phyloP scores from a whole-genome alignment of 306 rosid genomes.

The Malus sylvestris region DNA sequence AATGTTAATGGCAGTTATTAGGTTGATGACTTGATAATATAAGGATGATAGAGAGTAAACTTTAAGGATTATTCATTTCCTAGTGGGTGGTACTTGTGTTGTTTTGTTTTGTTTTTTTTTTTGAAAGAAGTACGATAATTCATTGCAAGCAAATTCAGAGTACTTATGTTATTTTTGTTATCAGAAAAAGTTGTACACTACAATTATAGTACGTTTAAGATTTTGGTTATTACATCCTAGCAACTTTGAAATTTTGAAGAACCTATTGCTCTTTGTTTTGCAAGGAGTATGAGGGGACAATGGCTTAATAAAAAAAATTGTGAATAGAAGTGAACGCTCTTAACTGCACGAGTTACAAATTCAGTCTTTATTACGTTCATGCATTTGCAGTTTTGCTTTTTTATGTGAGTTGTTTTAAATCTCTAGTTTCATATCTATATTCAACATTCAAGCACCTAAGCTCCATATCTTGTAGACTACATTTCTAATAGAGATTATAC shows the following conservation, averaged over 20 bases:
- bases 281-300: no score
- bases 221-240: not conserved
- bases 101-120: not conserved
- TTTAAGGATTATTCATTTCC: not conserved
- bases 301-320: no score
- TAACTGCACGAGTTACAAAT: no score
- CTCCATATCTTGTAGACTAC: no score
- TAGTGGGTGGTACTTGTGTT: not conserved
- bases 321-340: rapidly evolving
- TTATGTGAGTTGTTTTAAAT: no score
- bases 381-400: no score
- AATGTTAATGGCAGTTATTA: not conserved
- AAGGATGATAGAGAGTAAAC: not conserved
- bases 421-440: no score
- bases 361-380: no score
- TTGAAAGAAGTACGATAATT: no score
- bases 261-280: not conserved
- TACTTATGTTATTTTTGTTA: not conserved
- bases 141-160: no score
- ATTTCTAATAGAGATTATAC: no score
- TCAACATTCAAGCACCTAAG: no score
- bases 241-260: not conserved
- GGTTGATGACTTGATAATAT: not conserved
- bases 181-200: not conserved
- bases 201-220: not conserved